phyloP scores from a whole-genome alignment of 2,329 filamentous ascomycete species.

The Talaromyces sp. region DNA sequence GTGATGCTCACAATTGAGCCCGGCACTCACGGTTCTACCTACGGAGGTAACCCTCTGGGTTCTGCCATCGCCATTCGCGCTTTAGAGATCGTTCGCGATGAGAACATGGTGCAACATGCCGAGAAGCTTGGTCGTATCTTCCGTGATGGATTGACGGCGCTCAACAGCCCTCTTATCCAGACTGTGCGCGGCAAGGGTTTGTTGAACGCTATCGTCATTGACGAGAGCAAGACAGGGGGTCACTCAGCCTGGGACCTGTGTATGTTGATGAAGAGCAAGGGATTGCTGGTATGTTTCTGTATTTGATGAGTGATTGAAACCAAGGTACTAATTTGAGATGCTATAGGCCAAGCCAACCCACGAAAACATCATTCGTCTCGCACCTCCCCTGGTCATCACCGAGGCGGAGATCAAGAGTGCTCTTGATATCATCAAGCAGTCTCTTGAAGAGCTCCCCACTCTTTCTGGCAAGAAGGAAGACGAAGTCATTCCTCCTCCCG shows the following conservation, averaged over 20 bases:
- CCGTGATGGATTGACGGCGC: constrained; percentile 70
- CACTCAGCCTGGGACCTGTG: constrained; percentile 95
- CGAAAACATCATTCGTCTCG: constrained; percentile 96
- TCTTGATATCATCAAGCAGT: constrained; percentile 74
- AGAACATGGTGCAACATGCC: constrained; percentile 79
- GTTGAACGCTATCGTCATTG: constrained; percentile 93
- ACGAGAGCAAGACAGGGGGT: constrained; percentile 80
- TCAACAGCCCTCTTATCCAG: constrained; percentile 71
- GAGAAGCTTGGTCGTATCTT: constrained; percentile 79
- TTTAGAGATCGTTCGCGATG: constrained; percentile 89
- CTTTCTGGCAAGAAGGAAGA: constrained; percentile 59
- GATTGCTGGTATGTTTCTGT: constrained; percentile 72
- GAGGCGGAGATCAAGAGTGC: constrained; percentile 80
- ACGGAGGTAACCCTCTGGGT: constrained; percentile 92
- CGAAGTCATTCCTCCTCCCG: constrained; percentile 56
- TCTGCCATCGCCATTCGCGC: constrained; percentile 95
- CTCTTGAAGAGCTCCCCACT: constrained; percentile 75
- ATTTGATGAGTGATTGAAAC: neutral
- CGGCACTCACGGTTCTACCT: constrained; percentile 96
- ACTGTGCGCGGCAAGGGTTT: constrained; percentile 87
- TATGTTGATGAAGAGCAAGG: constrained; percentile 92
- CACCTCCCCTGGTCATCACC: constrained; percentile 92
- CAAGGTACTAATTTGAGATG: neutral
- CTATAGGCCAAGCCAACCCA: constrained; percentile 92
- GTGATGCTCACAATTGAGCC: constrained; percentile 96